phyloP scores from a whole-genome alignment of 108 stramenopile species.

The Conticribra weissflogii region DNA sequence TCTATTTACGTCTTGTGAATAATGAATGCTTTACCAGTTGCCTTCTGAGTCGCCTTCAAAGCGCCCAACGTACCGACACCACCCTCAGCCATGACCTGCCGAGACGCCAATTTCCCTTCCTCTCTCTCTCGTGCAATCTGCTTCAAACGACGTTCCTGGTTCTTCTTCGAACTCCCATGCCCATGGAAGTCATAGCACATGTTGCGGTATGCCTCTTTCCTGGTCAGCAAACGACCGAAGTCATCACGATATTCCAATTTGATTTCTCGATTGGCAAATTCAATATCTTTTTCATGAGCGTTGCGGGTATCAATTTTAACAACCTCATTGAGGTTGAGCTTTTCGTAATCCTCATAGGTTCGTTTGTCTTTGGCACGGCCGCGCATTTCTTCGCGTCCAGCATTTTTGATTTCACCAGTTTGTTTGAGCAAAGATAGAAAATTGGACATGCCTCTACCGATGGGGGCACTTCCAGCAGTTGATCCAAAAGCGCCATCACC shows the following conservation, averaged over 20 bases:
- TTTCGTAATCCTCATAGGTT: slow-evolving; percentile 88
- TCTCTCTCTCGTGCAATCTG: slow-evolving; percentile 83
- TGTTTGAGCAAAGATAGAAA: slow-evolving; percentile 81
- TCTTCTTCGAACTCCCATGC: slow-evolving; percentile 92
- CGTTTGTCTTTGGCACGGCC: slow-evolving; percentile 90
- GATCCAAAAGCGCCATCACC: slow-evolving; percentile 51
- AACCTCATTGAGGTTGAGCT: slow-evolving; percentile 73
- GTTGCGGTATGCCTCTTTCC: slow-evolving; percentile 96
- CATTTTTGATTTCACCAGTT: slow-evolving; percentile 79
- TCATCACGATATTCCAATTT: slow-evolving; percentile 98
- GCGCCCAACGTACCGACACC: slow-evolving; percentile 83
- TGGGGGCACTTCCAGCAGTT: slow-evolving; percentile 54
- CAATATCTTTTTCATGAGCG: slow-evolving; percentile 78
- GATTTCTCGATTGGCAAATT: slow-evolving; percentile 82
- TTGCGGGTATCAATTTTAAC: slow-evolving; percentile 66
- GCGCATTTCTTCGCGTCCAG: slow-evolving; percentile 78
- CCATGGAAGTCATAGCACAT: slow-evolving; percentile 98
- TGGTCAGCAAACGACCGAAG: slow-evolving; percentile 89
- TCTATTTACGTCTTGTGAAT: slow-evolving; percentile 88
- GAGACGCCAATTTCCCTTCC: slow-evolving; percentile 61
- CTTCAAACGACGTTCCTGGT: slow-evolving; percentile 86
- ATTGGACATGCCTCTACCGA: slow-evolving; percentile 80
- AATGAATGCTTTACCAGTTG: slow-evolving; percentile 91
- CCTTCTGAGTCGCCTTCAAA: slow-evolving; percentile 87
- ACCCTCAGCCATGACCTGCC: slow-evolving; percentile 43